These are phyloP conservation scores for Blastobotrys americana DNA, from an alignment of 805 yeast genomes.

Conservation along the genomic window DNA sequence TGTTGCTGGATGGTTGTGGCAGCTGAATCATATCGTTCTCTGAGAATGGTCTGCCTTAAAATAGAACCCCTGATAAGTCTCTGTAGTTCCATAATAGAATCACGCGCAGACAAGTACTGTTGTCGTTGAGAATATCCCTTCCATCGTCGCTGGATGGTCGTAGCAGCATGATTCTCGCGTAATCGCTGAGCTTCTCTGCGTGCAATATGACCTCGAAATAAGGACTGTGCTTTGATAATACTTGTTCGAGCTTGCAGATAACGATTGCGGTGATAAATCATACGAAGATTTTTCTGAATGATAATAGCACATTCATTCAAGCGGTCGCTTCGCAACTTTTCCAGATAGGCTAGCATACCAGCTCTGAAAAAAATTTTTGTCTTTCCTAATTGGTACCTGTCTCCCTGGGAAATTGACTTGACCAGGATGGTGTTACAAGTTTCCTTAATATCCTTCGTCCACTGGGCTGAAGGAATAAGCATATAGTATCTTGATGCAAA, in stretches of 20 bases:
- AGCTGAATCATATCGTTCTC: slow-evolving; percentile 50
- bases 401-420: slow-evolving; percentile 47
- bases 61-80: slow-evolving; percentile 43
- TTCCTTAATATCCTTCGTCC: slow-evolving; percentile 56
- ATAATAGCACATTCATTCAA: slow-evolving; percentile 69
- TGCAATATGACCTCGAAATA: slow-evolving; percentile 54
- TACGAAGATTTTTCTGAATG: slow-evolving; percentile 78
- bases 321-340: slow-evolving; percentile 74
- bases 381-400: slow-evolving; percentile 82
- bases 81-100: slow-evolving; percentile 53
- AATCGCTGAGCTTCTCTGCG: slow-evolving; percentile 48
- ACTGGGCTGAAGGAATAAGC: slow-evolving; percentile 61
- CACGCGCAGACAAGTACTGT: slow-evolving; percentile 44
- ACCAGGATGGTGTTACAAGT: slow-evolving; percentile 63
- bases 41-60: slow-evolving; percentile 45
- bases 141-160: slow-evolving; percentile 59
- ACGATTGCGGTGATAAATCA: slow-evolving; percentile 51
- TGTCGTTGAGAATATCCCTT: slow-evolving; percentile 39
- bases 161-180: slow-evolving; percentile 54
- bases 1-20: slow-evolving; percentile 67
- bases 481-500: slow-evolving; percentile 86
- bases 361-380: slow-evolving; percentile 94
- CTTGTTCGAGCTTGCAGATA: slow-evolving; percentile 51
- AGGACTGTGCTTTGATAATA: slow-evolving; percentile 50
- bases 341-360: slow-evolving; percentile 89